Conservation (phyloP, 768 basidiomycete genomes). For the Russula lepida region DNA sequence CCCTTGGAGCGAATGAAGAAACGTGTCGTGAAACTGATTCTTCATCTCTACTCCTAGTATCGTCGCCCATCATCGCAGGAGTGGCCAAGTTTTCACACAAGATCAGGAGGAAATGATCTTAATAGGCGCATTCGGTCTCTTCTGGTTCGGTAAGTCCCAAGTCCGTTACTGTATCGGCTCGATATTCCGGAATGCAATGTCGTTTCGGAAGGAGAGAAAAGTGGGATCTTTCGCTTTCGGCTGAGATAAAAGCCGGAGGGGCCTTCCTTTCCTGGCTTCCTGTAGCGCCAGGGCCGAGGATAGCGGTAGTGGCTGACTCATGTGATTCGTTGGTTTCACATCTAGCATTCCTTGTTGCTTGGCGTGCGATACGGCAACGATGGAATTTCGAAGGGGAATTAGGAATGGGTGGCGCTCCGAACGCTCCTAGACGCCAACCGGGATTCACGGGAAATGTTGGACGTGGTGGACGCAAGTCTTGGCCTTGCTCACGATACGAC, state of each 20-base stretch:
- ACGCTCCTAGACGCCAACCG: conserved; percentile 13
- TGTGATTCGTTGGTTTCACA: not conserved
- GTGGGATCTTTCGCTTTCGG: not conserved
- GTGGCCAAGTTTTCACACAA: conserved; percentile 54
- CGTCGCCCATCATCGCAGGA: conserved; percentile 54
- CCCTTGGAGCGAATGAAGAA: not conserved
- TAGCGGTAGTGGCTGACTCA: not conserved
- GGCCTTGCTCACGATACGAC: conserved; percentile 48
- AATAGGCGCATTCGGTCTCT: conserved; percentile 61
- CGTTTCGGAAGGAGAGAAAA: not conserved
- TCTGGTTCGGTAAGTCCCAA: conserved; percentile 60
- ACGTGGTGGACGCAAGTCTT: conserved; percentile 20
- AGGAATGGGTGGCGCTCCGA: conserved; percentile 20
- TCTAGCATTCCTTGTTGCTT: conserved; percentile 37
- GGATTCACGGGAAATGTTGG: conserved; percentile 14
- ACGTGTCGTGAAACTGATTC: not conserved
- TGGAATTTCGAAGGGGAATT: conserved; percentile 5
- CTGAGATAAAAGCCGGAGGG: too few relatives aligned
- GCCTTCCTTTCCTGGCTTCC: too few relatives aligned
- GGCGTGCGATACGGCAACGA: conserved; percentile 29
- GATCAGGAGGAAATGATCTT: conserved; percentile 67
- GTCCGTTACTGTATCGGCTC: not conserved
- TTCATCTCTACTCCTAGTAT: conserved; percentile 35
- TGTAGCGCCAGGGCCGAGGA: not conserved
- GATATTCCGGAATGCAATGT: not conserved